Evolutionary conservation across 2,329 filamentous ascomycete species (phyloP), one percentile per base, ranked within the genome.

Genomic region (Fusarium sp.): DNA sequence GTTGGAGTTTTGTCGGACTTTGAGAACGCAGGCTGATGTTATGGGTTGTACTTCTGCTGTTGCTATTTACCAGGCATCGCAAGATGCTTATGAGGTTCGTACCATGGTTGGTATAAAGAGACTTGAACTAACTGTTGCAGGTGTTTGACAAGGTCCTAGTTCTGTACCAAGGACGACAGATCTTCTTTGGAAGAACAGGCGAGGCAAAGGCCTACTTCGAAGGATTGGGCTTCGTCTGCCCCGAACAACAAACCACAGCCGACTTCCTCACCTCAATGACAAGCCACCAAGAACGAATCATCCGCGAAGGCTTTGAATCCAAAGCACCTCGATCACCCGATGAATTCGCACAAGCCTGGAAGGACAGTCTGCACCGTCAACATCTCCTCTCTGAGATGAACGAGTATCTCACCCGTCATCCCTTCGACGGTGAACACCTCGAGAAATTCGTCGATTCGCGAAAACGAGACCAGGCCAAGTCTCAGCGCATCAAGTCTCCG

Each of bases 81-180:
- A 79, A 34, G 67, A 69, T 57, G 74, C 76, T 6, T 77, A 77
- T 20, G 72, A 78, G 58, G 65, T 56, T 34, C 57, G 76, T 76
- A 2, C 49, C 30, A 70, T 1, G 2, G 12, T 5, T 6, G 13
- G 6, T 6, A 51, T 4, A 2, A 0, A 18, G 18, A 4, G 4
- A 12, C 1, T 24, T 18, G 3, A 0, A 24, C 58, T 70, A 20
- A 70, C n/a, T 4, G 9, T 14, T 13, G 1, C 10, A 70, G 68
- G 77, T 89, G 1, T 92, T 92, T 66, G 90, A 92, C 78, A 92
- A 92, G 75, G 90, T 89, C 0, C 80, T 91, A 3, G 82, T 93
- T 0, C 83, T 92, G 2, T 90, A 92, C 73, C 87, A 91, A 69
- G 91, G 91, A 12, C 86, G 87, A 52, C 90, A 91, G 68, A 88